Conservation (phyloP, 2,329 filamentous ascomycete genomes). For the Penicillium sclerotigenum region DNA sequence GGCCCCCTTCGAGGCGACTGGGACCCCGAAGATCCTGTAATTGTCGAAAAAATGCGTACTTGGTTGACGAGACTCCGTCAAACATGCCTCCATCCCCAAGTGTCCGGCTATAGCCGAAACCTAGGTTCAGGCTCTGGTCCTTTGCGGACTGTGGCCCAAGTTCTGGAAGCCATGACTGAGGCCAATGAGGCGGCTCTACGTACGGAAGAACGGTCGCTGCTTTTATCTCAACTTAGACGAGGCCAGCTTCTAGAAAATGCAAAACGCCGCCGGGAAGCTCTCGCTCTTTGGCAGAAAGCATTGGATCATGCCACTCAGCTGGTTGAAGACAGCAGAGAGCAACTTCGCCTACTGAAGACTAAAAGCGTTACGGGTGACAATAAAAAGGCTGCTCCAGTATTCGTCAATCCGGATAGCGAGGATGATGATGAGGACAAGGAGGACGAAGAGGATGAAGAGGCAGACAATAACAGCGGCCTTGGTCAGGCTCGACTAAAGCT, state of each 20-base stretch:
- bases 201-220: slow-evolving; percentile 64
- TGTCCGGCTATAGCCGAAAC: slow-evolving; percentile 65
- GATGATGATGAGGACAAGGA: slow-evolving; percentile 41
- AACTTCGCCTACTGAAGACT: slow-evolving; percentile 47
- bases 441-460: slow-evolving; percentile 38
- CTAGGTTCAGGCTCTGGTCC: slow-evolving; percentile 63
- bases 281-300: slow-evolving; percentile 65
- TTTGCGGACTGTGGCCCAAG: slow-evolving; percentile 78
- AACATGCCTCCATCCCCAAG: slow-evolving; percentile 80
- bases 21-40: slow-evolving; percentile 57
- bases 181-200: slow-evolving; percentile 68
- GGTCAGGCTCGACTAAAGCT: slow-evolving; percentile 63
- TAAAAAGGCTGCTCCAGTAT: slow-evolving; percentile 16
- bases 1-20: slow-evolving; percentile 60
- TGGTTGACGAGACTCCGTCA: slow-evolving; percentile 78
- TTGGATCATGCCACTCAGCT: slow-evolving; percentile 47
- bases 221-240: slow-evolving; percentile 62
- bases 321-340: slow-evolving; percentile 62
- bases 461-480: slow-evolving; percentile 48
- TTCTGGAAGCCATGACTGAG: slow-evolving; percentile 87
- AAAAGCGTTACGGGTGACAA: slow-evolving; percentile 23
- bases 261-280: slow-evolving; percentile 62
- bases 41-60: slow-evolving; percentile 69
- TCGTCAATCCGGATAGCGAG: slow-evolving; percentile 30
- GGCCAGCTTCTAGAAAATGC: slow-evolving; percentile 80